These are phyloP conservation scores for Pythium apleroticum DNA, from an alignment of 352 stramenopile species.

Conservation along the genomic window DNA sequence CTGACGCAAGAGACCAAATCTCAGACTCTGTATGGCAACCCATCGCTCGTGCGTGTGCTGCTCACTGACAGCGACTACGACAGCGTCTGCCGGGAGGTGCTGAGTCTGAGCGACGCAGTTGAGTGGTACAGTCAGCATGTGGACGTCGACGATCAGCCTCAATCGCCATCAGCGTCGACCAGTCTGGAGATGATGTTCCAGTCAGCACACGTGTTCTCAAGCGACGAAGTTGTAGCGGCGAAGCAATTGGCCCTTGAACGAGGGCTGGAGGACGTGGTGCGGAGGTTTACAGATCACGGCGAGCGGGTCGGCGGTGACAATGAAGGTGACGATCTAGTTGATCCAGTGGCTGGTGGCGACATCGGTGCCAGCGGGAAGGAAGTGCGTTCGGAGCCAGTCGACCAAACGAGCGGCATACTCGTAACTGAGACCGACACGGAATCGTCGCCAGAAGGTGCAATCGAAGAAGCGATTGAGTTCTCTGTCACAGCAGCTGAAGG, in stretches of 20 bases:
- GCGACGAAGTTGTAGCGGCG: slow-evolving; percentile 5
- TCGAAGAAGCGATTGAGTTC: too few relatives aligned
- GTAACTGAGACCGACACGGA: not conserved
- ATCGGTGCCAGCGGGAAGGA: not conserved
- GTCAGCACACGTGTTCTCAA: slow-evolving; percentile 16
- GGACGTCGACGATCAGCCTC: not conserved
- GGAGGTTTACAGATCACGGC: not conserved
- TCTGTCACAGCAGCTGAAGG: too few relatives aligned
- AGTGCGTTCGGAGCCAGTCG: not conserved
- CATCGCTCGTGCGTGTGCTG: slow-evolving; percentile 14
- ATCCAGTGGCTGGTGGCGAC: not conserved
- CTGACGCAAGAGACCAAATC: not conserved
- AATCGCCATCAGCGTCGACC: not conserved
- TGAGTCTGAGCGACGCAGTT: slow-evolving; percentile 17
- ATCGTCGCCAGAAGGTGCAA: too few relatives aligned
- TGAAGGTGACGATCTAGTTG: not conserved
- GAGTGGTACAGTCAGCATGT: slow-evolving; percentile 5
- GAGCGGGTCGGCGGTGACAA: not conserved
- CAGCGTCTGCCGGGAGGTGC: slow-evolving; percentile 10
- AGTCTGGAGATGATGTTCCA: slow-evolving; percentile 10
- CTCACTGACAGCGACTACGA: slow-evolving; percentile 22
- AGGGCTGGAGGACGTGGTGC: not conserved
- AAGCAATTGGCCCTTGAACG: not conserved
- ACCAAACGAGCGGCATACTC: not conserved
- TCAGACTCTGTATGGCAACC: not conserved